Conservation (phyloP, 768 basidiomycete genomes). For the Leccinum incarnatum region DNA sequence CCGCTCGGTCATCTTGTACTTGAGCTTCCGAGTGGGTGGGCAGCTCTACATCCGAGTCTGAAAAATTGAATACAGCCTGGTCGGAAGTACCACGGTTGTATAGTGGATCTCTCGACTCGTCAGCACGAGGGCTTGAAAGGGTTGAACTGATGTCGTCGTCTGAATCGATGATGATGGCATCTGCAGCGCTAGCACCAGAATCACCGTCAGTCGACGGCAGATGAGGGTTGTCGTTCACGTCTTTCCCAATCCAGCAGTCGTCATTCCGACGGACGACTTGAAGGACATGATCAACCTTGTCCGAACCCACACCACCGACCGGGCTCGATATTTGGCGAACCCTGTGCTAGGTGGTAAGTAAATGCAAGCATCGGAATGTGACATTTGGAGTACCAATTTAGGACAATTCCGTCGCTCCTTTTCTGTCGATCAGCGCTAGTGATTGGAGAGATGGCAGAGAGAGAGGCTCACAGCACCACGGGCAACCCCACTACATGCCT, state of each 20-base stretch:
- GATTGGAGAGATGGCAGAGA: not conserved
- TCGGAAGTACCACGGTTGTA: not conserved
- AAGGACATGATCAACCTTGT: not conserved
- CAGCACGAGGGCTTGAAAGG: not conserved
- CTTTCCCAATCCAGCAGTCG: not conserved
- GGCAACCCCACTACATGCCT: slow-evolving; percentile 26
- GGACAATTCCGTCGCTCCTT: slow-evolving; percentile 28
- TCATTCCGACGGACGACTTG: not conserved
- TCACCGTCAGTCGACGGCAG: not conserved
- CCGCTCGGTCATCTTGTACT: not conserved
- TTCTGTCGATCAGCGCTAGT: slow-evolving; percentile 5
- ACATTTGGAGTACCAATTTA: slow-evolving; percentile 27
- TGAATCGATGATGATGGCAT: slow-evolving; percentile 24
- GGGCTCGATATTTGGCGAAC: slow-evolving; percentile 8
- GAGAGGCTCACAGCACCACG: slow-evolving; percentile 23
- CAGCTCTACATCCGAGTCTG: slow-evolving; percentile 13
- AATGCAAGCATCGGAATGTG: not conserved
- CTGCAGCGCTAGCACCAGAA: slow-evolving; percentile 11
- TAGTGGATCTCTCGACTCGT: not conserved
- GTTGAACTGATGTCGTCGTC: slow-evolving; percentile 14
- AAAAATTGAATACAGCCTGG: slow-evolving; percentile 1
- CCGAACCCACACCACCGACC: not conserved
- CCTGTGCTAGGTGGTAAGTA: slow-evolving; percentile 17
- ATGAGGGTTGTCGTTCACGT: not conserved
- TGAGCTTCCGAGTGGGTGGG: slow-evolving; percentile 2